A percentile compares a stretch with the other conserved stretches of the same genome.
Evolutionary conservation across 2,329 filamentous ascomycete species (phyloP).

Genomic region (Nigrospora osmanthi): DNA sequence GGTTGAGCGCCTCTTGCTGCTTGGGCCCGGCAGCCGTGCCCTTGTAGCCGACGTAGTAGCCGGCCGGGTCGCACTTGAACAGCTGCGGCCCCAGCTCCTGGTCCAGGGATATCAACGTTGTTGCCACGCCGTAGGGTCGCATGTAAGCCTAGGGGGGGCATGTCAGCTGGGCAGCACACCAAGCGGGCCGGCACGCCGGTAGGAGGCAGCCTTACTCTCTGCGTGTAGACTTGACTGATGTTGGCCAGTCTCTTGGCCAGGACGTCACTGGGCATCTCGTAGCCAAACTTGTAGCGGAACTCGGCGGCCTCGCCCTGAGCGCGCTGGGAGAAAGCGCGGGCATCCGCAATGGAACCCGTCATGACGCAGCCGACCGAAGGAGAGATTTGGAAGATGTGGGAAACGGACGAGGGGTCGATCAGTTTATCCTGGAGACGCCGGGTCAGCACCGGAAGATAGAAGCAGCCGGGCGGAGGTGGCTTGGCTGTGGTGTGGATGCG

Average conservation of each 20-base stretch:
- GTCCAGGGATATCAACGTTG: slow-evolving; percentile 90
- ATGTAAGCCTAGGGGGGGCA: slow-evolving; percentile 65
- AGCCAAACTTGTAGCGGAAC: slow-evolving; percentile 97
- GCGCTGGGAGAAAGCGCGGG: slow-evolving; percentile 83
- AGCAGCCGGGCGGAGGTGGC: too few relatives aligned
- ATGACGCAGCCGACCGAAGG: slow-evolving; percentile 96
- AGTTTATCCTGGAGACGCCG: slow-evolving; percentile 73
- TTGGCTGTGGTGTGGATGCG: slow-evolving; percentile 3
- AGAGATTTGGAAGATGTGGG: slow-evolving; percentile 95
- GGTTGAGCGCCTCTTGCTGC: slow-evolving; percentile 97
- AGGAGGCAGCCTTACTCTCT: slow-evolving; percentile 56
- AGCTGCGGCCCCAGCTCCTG: slow-evolving; percentile 87
- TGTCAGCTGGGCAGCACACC: not conserved
- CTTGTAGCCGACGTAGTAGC: slow-evolving; percentile 98
- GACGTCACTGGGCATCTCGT: slow-evolving; percentile 98
- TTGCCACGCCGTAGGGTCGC: slow-evolving; percentile 93
- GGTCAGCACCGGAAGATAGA: too few relatives aligned
- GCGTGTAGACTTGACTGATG: slow-evolving; percentile 98
- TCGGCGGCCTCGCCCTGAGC: slow-evolving; percentile 94
- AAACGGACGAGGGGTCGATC: slow-evolving; percentile 93
- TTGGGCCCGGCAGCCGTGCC: slow-evolving; percentile 95
- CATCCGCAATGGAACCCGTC: slow-evolving; percentile 97
- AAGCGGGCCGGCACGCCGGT: not conserved
- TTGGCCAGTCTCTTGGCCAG: slow-evolving; percentile 95
- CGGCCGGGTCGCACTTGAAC: slow-evolving; percentile 97